A percentile compares a stretch with the other conserved stretches of the same genome.
Evolutionary conservation across 495 filamentous ascomycete species (phyloP).

Genomic region (Diplogelasinospora grovesii): DNA sequence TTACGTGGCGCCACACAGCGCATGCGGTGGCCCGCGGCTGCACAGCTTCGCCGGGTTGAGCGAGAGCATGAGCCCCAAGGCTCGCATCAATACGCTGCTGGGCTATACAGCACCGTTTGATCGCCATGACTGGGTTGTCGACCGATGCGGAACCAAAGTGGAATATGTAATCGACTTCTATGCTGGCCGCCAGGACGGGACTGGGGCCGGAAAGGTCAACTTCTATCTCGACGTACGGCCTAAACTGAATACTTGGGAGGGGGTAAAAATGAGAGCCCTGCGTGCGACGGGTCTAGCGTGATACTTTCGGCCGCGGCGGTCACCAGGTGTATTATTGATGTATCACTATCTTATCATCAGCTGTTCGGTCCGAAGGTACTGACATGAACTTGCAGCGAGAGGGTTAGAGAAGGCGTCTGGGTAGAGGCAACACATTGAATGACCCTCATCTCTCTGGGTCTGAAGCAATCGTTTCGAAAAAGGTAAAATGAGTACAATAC

Average conservation of each 20-base stretch:
- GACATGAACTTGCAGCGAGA: too few relatives aligned
- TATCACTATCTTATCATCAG: too few relatives aligned
- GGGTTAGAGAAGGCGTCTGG: background rate
- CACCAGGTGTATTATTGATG: constrained; percentile 2
- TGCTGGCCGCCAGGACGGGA: constrained; percentile 54
- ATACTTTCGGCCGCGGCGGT: background rate
- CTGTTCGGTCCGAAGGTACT: too few relatives aligned
- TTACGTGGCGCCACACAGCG: constrained; percentile 36
- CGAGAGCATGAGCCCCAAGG: constrained; percentile 69
- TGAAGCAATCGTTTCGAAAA: too few relatives aligned
- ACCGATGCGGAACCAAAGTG: constrained; percentile 79
- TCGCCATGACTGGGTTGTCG: constrained; percentile 94
- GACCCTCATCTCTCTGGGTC: too few relatives aligned
- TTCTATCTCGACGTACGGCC: constrained; percentile 95
- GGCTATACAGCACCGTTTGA: constrained; percentile 92
- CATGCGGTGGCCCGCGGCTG: constrained; percentile 75
- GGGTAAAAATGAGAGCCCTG: constrained; percentile 72
- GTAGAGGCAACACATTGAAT: background rate
- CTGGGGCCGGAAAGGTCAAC: constrained; percentile 59
- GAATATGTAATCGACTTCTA: constrained; percentile 99
- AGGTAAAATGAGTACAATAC: too few relatives aligned
- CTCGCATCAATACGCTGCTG: constrained; percentile 69
- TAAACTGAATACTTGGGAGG: constrained; percentile 88
- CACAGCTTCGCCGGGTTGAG: constrained; percentile 77
- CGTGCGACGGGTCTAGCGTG: constrained; percentile 55